phyloP scores from a whole-genome alignment of 2,329 filamentous ascomycete genomes.

The Chaetomium sp. region DNA sequence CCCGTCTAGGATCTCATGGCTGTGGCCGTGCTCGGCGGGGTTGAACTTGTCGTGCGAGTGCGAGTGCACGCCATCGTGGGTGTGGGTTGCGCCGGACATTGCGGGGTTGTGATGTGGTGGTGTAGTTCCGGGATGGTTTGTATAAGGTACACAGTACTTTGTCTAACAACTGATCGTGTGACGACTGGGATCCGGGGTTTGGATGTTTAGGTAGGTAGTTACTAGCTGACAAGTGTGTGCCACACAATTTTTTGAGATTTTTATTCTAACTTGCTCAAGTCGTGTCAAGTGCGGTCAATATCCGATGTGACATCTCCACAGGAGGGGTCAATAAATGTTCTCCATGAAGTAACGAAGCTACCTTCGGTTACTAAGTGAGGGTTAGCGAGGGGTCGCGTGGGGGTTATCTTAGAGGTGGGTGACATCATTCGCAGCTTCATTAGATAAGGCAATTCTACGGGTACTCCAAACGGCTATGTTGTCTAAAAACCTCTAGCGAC shows the following conservation, averaged over 20 bases:
- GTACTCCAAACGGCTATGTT: background rate
- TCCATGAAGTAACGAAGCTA: background rate
- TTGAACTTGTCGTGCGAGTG: conserved; percentile 56
- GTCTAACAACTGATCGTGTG: background rate
- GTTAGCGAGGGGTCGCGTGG: background rate
- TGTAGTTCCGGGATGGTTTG: background rate
- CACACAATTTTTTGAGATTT: background rate
- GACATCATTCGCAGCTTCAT: background rate
- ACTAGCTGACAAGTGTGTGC: background rate
- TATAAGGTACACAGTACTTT: too few species aligned
- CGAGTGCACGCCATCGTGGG: conserved; percentile 34
- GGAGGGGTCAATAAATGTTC: background rate
- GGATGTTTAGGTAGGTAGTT: too few species aligned
- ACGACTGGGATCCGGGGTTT: background rate
- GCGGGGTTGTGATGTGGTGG: background rate
- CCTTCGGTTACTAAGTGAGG: background rate
- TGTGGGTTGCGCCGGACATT: conserved; percentile 32
- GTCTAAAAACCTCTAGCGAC: background rate
- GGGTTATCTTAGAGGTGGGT: background rate
- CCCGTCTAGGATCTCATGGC: conserved; percentile 91
- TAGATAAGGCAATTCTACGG: background rate
- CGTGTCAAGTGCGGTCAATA: background rate
- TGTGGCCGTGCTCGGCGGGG: conserved; percentile 82
- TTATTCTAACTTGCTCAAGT: background rate
- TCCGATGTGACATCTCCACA: background rate